Percentiles rank a stretch among this genome's conserved stretches.
phyloP scores from a whole-genome alignment of 2,329 filamentous ascomycete species.

The Phialemoniopsis sp. region DNA sequence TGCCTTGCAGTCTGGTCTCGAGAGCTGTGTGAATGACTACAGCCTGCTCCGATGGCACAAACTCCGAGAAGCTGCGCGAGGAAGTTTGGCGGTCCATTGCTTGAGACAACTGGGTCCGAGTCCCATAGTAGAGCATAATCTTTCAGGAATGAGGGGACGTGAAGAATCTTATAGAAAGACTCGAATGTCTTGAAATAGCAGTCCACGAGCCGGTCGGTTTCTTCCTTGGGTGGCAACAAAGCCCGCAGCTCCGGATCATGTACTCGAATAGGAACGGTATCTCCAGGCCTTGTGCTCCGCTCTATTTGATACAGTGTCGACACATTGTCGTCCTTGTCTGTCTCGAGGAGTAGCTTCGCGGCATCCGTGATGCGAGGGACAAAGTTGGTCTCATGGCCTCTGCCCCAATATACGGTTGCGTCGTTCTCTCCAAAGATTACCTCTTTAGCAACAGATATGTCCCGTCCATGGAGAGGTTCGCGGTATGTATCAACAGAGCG shows the following conservation, averaged over 20 bases:
- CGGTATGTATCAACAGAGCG: conserved; percentile 4
- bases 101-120: conserved; percentile 21
- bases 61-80: conserved; percentile 5
- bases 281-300: conserved; percentile 5
- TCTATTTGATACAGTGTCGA: conserved; percentile 8
- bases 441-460: conserved; percentile 2
- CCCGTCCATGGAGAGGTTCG: neutral
- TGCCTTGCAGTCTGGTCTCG: neutral
- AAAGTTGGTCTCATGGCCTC: conserved; percentile 7
- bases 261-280: conserved; percentile 1
- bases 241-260: conserved; percentile 4
- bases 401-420: conserved; percentile 5
- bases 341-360: conserved; percentile 4
- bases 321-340: conserved; percentile 3
- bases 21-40: neutral
- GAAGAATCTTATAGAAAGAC: conserved; percentile 41
- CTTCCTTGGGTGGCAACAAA: conserved; percentile 36
- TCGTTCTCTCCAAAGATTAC: conserved; percentile 6
- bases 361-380: conserved; percentile 6
- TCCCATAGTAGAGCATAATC: conserved; percentile 49
- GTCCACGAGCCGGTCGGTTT: conserved; percentile 42
- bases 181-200: conserved; percentile 45
- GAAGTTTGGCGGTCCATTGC: conserved; percentile 1
- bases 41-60: conserved; percentile 4
- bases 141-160: conserved; percentile 43